Percentiles rank a stretch among this genome's conserved stretches.
Conservation (phyloP, 495 filamentous ascomycete species). For the Penicillium mononematosum region DNA sequence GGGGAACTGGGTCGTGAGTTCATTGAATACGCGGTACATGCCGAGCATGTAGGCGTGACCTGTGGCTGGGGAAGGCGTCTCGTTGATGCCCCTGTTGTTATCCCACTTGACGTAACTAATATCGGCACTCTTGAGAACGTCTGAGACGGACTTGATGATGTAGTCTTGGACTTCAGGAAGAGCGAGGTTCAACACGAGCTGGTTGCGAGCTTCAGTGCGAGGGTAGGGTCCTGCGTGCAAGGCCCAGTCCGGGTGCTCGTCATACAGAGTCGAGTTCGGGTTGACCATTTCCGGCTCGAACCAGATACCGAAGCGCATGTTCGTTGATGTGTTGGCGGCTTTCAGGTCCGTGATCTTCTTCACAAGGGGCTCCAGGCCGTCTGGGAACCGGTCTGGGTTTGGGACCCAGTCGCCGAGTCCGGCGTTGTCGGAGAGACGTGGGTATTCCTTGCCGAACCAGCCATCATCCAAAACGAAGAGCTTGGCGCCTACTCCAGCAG, state of each 20-base stretch:
- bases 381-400: slow-evolving; percentile 51
- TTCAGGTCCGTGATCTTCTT: slow-evolving; percentile 43
- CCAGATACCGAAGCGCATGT: slow-evolving; percentile 55
- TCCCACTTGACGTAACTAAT: slow-evolving; percentile 60
- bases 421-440: slow-evolving; percentile 45
- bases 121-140: slow-evolving; percentile 45
- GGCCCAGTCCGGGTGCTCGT: slow-evolving; percentile 54
- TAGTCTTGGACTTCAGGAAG: slow-evolving; percentile 54
- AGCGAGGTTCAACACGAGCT: slow-evolving; percentile 54
- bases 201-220: slow-evolving; percentile 48
- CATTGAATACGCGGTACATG: slow-evolving; percentile 53
- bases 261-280: slow-evolving; percentile 52
- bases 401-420: slow-evolving; percentile 57
- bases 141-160: slow-evolving; percentile 49
- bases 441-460: slow-evolving; percentile 57
- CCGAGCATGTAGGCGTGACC: slow-evolving; percentile 55
- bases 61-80: slow-evolving; percentile 47
- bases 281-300: slow-evolving; percentile 61
- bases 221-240: slow-evolving; percentile 52
- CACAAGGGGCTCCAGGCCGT: slow-evolving; percentile 48
- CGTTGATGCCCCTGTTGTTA: slow-evolving; percentile 55
- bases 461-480: slow-evolving; percentile 59
- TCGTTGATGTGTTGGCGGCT: slow-evolving; percentile 37
- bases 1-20: slow-evolving; percentile 51
- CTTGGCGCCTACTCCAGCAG: slow-evolving; percentile 49